phyloP scores from a whole-genome alignment of 306 rosid genomes.

The Prunus padus region DNA sequence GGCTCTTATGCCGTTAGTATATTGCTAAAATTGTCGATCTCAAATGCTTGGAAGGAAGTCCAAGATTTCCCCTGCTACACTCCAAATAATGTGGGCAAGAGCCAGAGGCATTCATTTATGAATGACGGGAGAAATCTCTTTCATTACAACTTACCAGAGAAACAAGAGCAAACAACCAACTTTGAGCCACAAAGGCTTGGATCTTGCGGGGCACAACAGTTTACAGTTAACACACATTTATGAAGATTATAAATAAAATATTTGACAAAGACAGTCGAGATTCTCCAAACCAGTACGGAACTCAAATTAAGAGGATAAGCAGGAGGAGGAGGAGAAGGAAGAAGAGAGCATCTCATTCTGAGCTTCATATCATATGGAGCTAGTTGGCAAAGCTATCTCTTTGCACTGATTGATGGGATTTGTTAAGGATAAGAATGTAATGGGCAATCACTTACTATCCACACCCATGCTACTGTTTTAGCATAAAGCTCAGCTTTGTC shows the following conservation, averaged over 20 bases:
- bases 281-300: constrained; percentile 8
- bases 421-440: constrained; percentile 52
- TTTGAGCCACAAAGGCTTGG: not conserved
- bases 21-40: too few species aligned
- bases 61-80: not conserved
- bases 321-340: constrained; percentile 19
- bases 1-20: too few species aligned
- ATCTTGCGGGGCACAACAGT: not conserved
- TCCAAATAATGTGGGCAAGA: not conserved
- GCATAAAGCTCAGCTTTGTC: not conserved
- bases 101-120: too few species aligned
- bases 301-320: not conserved
- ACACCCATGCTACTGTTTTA: not conserved
- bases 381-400: constrained; percentile 26
- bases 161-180: not conserved
- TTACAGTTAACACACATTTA: not conserved
- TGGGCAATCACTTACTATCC: constrained; percentile 15
- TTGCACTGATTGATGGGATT: constrained; percentile 19
- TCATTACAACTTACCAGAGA: not conserved
- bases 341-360: constrained; percentile 10
- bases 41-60: not conserved
- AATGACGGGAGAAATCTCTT: too few species aligned
- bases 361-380: not conserved
- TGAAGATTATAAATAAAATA: not conserved
- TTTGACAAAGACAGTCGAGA: not conserved